A percentile compares a stretch with the other conserved stretches of the same genome.
phyloP scores from a whole-genome alignment of 2,329 filamentous ascomycete genomes.

The Trichoderma endophyticum region DNA sequence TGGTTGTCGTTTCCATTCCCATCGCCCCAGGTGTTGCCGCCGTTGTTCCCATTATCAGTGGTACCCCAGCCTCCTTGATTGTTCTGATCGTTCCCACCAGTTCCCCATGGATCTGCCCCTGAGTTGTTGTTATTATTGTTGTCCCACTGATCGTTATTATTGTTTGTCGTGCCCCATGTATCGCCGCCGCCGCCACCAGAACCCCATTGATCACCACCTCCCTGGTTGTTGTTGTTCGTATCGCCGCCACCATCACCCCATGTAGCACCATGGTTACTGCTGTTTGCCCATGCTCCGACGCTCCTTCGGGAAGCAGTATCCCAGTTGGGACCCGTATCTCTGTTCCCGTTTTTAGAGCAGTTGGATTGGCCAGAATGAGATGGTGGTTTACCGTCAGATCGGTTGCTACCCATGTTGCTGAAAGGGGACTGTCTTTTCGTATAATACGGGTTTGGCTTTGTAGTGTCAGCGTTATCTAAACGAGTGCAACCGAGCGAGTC shows the following conservation, averaged over 20 bases:
- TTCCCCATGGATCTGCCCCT: not conserved
- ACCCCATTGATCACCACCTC: not conserved
- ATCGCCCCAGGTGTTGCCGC: conserved; percentile 3
- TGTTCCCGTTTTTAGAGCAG: conserved; percentile 14
- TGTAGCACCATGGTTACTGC: not conserved
- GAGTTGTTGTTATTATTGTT: not conserved
- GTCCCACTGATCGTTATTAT: not conserved
- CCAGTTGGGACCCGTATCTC: not conserved
- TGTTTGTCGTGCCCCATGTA: not conserved
- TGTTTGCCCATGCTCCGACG: conserved; percentile 10
- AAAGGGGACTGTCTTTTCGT: conserved; percentile 21
- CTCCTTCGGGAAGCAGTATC: not conserved
- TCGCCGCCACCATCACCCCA: not conserved
- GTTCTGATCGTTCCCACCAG: not conserved
- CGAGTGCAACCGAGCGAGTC: not conserved
- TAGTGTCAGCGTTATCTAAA: not conserved
- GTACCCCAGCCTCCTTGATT: not conserved
- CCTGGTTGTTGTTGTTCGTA: not conserved
- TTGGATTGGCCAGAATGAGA: conserved; percentile 2
- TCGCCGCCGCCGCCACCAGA: not conserved
- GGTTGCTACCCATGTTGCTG: conserved; percentile 22
- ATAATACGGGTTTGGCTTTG: conserved; percentile 15
- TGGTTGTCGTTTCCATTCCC: not conserved
- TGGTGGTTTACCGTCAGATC: conserved; percentile 3
- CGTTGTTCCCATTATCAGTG: not conserved